Evolutionary conservation across 2,329 filamentous ascomycete species (phyloP), one percentile per base, ranked within the genome.

Genomic region (Zasmidium citrigriseum): DNA sequence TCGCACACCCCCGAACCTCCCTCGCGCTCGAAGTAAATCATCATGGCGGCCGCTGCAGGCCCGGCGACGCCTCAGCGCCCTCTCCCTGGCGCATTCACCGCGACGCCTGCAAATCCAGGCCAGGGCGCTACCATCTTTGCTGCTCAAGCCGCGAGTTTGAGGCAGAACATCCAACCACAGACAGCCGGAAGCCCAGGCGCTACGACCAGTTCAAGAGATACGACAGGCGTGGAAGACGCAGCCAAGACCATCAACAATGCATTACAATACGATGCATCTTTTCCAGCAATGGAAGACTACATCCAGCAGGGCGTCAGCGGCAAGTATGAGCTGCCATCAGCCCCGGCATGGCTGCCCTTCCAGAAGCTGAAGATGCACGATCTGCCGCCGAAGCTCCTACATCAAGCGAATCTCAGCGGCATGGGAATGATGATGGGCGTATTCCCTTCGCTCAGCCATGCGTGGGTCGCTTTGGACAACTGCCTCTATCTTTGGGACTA

Each of bases 401-500:
- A 96, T 67, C 92, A 96, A 72, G 93, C 96, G 74, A 96, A 99
- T 68, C 82, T 86, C 52, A 89, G 90, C 58, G 88, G 96, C 71
- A 86, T 97, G 22, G 88, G 89, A 59, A 96, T 93, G n/a, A 85
- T 86, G 70, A 96, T 99, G 89, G 96, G 96, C 10, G 80, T 99
- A 29, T 98, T 99, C 75, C 90, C 95, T 18, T 90, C 96, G 75
- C 83, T 99, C 70, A 93, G 93, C 70, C 92, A 98, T 75, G 95
- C 93, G 25, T 99, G 93, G 90, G 90, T 96, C 55, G 86, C 90
- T 22, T 95, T 99, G 72, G 95, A 99, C 78, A 97, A 96, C 77
- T 90, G 91, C 62, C 82, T 99, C 46, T 99, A 97, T 73, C 82
- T 99, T 16, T 99, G 96, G 96, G 93, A 99, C 76, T 99, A 97